Conservation (phyloP, 805 yeast genomes). For the Kodamaea kaohsiungensis region DNA sequence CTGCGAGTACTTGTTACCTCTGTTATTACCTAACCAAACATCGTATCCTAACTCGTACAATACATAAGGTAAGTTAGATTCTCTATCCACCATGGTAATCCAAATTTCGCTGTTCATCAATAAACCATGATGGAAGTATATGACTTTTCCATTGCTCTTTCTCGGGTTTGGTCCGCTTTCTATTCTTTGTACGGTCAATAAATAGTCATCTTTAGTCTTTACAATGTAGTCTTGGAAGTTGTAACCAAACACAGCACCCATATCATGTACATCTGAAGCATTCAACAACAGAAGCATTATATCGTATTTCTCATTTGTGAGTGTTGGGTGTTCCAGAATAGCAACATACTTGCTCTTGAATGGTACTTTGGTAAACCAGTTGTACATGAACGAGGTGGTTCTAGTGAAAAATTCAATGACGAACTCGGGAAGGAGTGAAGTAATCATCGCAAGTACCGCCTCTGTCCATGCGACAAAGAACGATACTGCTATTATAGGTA, state of each 20-base stretch:
- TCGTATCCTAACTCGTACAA: slow-evolving; percentile 84
- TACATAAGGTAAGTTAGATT: slow-evolving; percentile 63
- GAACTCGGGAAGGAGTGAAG: slow-evolving; percentile 46
- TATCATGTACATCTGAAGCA: slow-evolving; percentile 58
- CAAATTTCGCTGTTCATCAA: slow-evolving; percentile 85
- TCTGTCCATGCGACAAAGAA: slow-evolving; percentile 53
- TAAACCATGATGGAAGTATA: slow-evolving; percentile 89
- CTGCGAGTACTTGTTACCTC: slow-evolving; percentile 90
- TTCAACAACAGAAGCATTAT: slow-evolving; percentile 41
- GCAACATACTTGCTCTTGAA: slow-evolving; percentile 24
- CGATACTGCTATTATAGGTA: slow-evolving; percentile 48
- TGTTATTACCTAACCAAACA: slow-evolving; percentile 91
- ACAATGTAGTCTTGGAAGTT: slow-evolving; percentile 75
- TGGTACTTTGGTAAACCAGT: slow-evolving; percentile 26
- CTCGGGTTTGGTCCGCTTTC: slow-evolving; percentile 27
- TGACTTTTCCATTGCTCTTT: slow-evolving; percentile 43
- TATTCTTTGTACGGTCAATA: slow-evolving; percentile 74
- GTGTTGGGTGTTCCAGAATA: slow-evolving; percentile 22
- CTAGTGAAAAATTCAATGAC: slow-evolving; percentile 39
- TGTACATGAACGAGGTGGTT: slow-evolving; percentile 27
- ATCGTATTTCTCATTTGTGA: slow-evolving; percentile 24
- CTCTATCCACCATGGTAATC: slow-evolving; percentile 48
- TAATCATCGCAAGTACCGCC: slow-evolving; percentile 44
- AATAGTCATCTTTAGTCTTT: slow-evolving; percentile 72
- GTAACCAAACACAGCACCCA: slow-evolving; percentile 71